These are phyloP conservation scores for Hypoxylon sp. DNA, from an alignment of 2,329 filamentous ascomycete genomes.

Conservation along the genomic window DNA sequence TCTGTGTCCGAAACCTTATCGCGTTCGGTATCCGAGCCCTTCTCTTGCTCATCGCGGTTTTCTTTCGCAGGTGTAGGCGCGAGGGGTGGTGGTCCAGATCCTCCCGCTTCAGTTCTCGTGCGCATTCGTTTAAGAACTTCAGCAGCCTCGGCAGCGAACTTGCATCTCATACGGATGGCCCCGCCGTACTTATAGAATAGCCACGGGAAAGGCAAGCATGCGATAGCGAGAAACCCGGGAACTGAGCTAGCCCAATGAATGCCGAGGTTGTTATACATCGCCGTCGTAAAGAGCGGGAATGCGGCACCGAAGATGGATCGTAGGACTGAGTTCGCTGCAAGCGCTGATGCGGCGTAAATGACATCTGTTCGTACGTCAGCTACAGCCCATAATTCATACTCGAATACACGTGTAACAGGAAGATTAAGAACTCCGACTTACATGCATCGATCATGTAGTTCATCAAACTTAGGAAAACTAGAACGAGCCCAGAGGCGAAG, in stretches of 20 bases:
- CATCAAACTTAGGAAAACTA: conserved; percentile 70
- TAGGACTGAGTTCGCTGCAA: conserved; percentile 73
- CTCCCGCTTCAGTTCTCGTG: conserved; percentile 17
- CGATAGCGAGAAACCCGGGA: conserved; percentile 80
- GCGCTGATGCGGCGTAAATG: conserved; percentile 78
- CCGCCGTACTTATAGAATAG: conserved; percentile 82
- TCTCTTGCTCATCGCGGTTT: conserved; percentile 1
- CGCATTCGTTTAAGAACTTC: conserved; percentile 58
- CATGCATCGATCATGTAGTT: conserved; percentile 72
- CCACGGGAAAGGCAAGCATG: conserved; percentile 81
- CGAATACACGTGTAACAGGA: not conserved
- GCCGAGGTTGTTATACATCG: conserved; percentile 72
- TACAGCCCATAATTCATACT: not conserved
- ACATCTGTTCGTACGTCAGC: conserved; percentile 62
- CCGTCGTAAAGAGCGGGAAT: conserved; percentile 72
- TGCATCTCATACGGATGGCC: conserved; percentile 75
- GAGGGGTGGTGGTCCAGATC: conserved; percentile 56
- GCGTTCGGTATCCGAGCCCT: conserved; percentile 5
- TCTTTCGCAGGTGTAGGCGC: not conserved
- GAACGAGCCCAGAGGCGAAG: conserved; percentile 61
- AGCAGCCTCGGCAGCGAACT: conserved; percentile 78
- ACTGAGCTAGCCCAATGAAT: conserved; percentile 83
- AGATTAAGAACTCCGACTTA: conserved; percentile 40
- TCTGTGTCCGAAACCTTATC: not conserved
- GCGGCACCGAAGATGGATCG: conserved; percentile 73